Base-by-base conservation (phyloP, 1,139 yeast species). In the Debaryomyces robertsiae region DNA sequence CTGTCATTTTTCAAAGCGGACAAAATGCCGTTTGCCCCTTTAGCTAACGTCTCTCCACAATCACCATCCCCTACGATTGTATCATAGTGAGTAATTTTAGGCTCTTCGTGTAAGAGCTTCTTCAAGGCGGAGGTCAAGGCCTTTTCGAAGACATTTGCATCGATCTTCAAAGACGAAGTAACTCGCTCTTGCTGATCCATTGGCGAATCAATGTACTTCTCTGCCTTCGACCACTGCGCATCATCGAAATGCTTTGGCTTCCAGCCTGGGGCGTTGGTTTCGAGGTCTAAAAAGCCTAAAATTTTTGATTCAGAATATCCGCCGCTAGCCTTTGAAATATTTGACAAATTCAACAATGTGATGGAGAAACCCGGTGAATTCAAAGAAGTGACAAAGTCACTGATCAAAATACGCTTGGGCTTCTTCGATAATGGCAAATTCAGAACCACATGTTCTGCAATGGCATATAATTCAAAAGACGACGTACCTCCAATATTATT, bases 51-150 rank as follows among this genome's bases (percentile, higher is more conserved):
- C 54, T 88, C 94, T 35, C 98, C 98, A 65, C 97, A 90, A 60
- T 91, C 98, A 52, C 98, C 98, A 61, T 91, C 98, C 46, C 98
- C 98, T 2, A 93, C 97, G 51, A 82, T 73, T 2, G 95, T 86
- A 55, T 91, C 98, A 52, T 85, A 82, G 46, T 80, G 77, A 0
- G 97, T 91, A 54, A 91, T 84, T 50, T 79, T 76, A 3, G 96
- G 94, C 60, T 90, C 97, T 67, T 61, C 73, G 55, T 60, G 73
- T 52, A 61, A 77, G 58, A 62, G 64, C 39, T 53, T 73, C 53
- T 68, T 45, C 50, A 87, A 77, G 23, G 87, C 91, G 5, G 61
- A 52, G 19, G 56, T 58, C 36, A 84, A 60, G 7, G 72, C 59
- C 2, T 54, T 47, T 46, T 65, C 65, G 47, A 78, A 75, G 1